Base-by-base conservation (phyloP, 345 rosid genomes). In the Stellera chamaejasme region DNA sequence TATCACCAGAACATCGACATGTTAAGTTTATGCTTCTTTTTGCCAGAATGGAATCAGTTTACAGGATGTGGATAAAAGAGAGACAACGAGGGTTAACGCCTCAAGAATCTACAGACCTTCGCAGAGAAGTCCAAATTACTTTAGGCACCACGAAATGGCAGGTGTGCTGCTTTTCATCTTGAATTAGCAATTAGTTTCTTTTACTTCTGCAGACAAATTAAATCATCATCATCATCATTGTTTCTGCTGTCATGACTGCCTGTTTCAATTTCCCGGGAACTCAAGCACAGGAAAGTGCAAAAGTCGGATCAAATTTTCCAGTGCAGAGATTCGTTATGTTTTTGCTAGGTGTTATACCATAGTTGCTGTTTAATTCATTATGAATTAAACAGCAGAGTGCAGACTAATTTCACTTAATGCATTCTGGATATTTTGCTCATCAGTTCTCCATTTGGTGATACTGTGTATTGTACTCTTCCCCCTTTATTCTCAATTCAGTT, bases 131-230 rank as follows among this genome's bases (percentile, higher is more conserved):
- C 10, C 95, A 87, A 66, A 79, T 83, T n/a, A 77, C 97, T 59
- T 59, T 90, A 60, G 93, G 93, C 58, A 86, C 97, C 14, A 88
- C 97, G 47, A 90, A 90, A 68, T 90, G 95, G 95, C 97, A 90
- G 95, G 97, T 90, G 51, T 10, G 57, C 14, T 16, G 39, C 15
- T 3, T 36, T 50, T 46, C 15, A 45, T 45, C 48, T 14, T 41
- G 10, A 15, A 26, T 13, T 54, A 15, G 41, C 11, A 27, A 14
- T n/a, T 14, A 14, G 32, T 23, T 43, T 50, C 10, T 3, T 66
- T 0, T 46, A 25, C 16, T n/a, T 48, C 13, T 54, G 11, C 39
- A 44, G 14, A 13, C n/a, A 58, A 36, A 42, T 53, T 52, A 57
- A 25, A n/a, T 50, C 41, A 6, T 10, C 43, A 19, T n/a, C 39